Percentiles rank a stretch among this genome's conserved stretches.
phyloP scores from a whole-genome alignment of 768 basidiomycete genomes.

The Myochromella boudieri region DNA sequence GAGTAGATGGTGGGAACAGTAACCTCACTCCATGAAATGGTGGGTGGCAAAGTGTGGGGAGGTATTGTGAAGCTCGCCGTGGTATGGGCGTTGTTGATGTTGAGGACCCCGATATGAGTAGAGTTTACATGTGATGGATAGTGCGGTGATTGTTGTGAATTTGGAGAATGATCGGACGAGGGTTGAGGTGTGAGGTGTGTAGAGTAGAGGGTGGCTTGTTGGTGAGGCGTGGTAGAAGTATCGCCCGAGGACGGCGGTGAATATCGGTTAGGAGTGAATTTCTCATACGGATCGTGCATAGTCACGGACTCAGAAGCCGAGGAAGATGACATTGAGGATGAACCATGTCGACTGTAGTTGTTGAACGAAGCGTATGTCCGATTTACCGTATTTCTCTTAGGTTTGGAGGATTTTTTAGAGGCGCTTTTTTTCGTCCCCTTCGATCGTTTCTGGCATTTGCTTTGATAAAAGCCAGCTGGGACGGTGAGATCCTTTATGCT shows the following conservation, averaged over 20 bases:
- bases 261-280: neutral
- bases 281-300: constrained; percentile 40
- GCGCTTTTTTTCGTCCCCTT: too few relatives aligned
- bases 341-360: constrained; percentile 28
- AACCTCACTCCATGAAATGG: neutral
- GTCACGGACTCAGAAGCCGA: constrained; percentile 31
- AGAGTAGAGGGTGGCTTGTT: neutral
- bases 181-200: neutral
- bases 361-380: constrained; percentile 44
- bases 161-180: too few relatives aligned
- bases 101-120: neutral
- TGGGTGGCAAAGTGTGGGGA: neutral
- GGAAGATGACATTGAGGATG: constrained; percentile 22
- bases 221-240: neutral
- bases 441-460: too few relatives aligned
- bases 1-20: neutral
- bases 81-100: neutral
- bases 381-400: too few relatives aligned
- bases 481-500: constrained; percentile 59
- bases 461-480: constrained; percentile 67
- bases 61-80: neutral
- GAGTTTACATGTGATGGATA: neutral
- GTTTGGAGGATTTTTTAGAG: too few relatives aligned
- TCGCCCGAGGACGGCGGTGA: neutral
- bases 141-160: too few relatives aligned